Evolutionary conservation across 2,329 filamentous ascomycete genomes (phyloP).

Genomic region (Diaporthe sp.): DNA sequence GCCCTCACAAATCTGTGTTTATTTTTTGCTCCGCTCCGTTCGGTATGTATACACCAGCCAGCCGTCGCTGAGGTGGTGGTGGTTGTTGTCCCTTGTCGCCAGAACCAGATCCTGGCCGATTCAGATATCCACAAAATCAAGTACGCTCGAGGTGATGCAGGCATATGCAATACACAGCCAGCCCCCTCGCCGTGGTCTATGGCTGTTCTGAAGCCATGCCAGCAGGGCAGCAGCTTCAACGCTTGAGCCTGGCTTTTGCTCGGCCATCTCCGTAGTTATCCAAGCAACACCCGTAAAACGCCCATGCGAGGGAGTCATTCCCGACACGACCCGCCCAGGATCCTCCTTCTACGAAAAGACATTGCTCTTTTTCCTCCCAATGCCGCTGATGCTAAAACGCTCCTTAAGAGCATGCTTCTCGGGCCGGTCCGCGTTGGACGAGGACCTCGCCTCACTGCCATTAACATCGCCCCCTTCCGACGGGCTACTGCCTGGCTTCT

Average conservation of each 20-base stretch:
- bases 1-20: conserved; percentile 5
- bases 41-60: conserved; percentile 10
- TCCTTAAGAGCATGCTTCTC: conserved; percentile 52
- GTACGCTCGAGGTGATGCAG: conserved; percentile 15
- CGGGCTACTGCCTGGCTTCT: conserved; percentile 47
- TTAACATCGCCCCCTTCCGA: conserved; percentile 46
- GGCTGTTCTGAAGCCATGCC: neutral
- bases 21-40: neutral
- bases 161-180: conserved; percentile 18
- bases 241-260: neutral
- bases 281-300: conserved; percentile 20
- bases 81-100: neutral
- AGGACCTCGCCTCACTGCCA: conserved; percentile 43
- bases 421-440: conserved; percentile 38
- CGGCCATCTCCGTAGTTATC: conserved; percentile 16
- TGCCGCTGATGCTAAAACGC: conserved; percentile 50
- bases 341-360: conserved; percentile 45
- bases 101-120: neutral
- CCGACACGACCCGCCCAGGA: conserved; percentile 22
- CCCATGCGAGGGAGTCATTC: conserved; percentile 11
- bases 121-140: conserved; percentile 12
- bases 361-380: conserved; percentile 75
- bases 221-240: neutral
- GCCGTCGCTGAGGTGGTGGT: too few relatives aligned
- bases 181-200: neutral